phyloP scores from a whole-genome alignment of 495 filamentous ascomycete genomes.

The Penicillium cataractarum region DNA sequence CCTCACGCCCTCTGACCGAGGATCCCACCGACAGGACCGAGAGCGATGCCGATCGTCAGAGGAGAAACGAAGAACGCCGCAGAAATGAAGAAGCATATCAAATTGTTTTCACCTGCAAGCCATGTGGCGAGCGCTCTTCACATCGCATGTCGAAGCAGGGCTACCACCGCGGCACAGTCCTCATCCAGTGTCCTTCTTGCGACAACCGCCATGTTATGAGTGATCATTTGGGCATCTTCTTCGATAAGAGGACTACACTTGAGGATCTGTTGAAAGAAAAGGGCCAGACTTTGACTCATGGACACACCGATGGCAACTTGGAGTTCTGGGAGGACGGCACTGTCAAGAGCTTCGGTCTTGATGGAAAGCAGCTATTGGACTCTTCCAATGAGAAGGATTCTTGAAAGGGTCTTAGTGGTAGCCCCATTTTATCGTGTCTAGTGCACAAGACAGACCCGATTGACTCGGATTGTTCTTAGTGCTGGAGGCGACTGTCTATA shows the following conservation, averaged over 20 bases:
- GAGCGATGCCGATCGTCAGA: constrained; percentile 35
- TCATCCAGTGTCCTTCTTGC: constrained; percentile 86
- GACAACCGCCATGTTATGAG: constrained; percentile 85
- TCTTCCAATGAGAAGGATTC: constrained; percentile 9
- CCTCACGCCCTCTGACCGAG: constrained; percentile 37
- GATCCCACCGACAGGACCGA: constrained; percentile 22
- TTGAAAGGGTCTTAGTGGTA: neutral
- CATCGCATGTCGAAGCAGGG: constrained; percentile 89
- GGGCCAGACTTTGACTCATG: constrained; percentile 38
- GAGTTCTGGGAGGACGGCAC: constrained; percentile 72
- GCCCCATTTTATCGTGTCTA: neutral
- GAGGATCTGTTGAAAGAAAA: constrained; percentile 42
- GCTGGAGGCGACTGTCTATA: constrained; percentile 4
- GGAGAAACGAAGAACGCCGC: constrained; percentile 38
- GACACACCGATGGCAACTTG: constrained; percentile 56
- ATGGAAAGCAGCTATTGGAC: constrained; percentile 15
- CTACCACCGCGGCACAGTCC: constrained; percentile 84
- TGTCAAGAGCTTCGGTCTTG: constrained; percentile 27
- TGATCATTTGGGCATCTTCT: constrained; percentile 72
- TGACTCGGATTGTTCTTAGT: neutral
- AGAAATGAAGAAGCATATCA: constrained; percentile 72
- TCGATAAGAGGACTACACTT: constrained; percentile 41
- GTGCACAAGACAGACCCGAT: constrained; percentile 9
- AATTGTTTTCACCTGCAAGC: constrained; percentile 89
- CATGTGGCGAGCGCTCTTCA: constrained; percentile 72